Percentiles rank a stretch among this genome's conserved stretches.
Evolutionary conservation across 1,139 yeast species (phyloP).

Genomic region (Candida gigantensis): DNA sequence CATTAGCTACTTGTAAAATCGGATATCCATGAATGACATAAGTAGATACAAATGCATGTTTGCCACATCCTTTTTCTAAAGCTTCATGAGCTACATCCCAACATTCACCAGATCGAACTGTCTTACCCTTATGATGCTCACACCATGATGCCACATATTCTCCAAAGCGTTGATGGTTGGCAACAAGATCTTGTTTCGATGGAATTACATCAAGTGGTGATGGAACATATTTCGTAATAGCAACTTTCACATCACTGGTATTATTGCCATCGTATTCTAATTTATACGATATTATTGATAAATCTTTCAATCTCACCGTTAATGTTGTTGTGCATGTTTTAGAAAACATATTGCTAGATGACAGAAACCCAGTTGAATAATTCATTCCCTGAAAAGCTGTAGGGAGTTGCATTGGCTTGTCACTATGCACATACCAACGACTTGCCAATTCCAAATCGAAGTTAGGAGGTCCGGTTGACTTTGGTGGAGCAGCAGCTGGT

Average conservation of each 20-base stretch:
- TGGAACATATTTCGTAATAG: conserved; percentile 43
- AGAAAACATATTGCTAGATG: conserved; percentile 12
- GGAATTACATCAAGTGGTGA: conserved; percentile 49
- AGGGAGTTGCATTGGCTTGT: conserved; percentile 33
- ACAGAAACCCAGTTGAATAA: conserved; percentile 33
- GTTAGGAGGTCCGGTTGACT: conserved; percentile 28
- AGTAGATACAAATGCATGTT: conserved; percentile 59
- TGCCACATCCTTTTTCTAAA: conserved; percentile 58
- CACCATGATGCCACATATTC: conserved; percentile 65
- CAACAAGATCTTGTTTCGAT: conserved; percentile 36
- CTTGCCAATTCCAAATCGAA: conserved; percentile 43
- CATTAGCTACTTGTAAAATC: conserved; percentile 39
- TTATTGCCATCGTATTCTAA: conserved; percentile 47
- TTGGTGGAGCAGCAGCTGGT: conserved; percentile 17
- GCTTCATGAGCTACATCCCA: conserved; percentile 78
- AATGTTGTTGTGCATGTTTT: conserved; percentile 22
- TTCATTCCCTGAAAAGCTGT: conserved; percentile 35
- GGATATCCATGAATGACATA: conserved; percentile 62
- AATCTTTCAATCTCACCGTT: conserved; percentile 50
- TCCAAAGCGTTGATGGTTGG: conserved; percentile 46
- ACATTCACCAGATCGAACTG: conserved; percentile 74
- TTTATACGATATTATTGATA: conserved; percentile 47
- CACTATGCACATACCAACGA: conserved; percentile 46
- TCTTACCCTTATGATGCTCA: conserved; percentile 53
- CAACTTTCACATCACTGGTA: conserved; percentile 20